These are phyloP conservation scores for Lentinula guzmanii DNA, from an alignment of 768 basidiomycete species.

Conservation along the genomic window DNA sequence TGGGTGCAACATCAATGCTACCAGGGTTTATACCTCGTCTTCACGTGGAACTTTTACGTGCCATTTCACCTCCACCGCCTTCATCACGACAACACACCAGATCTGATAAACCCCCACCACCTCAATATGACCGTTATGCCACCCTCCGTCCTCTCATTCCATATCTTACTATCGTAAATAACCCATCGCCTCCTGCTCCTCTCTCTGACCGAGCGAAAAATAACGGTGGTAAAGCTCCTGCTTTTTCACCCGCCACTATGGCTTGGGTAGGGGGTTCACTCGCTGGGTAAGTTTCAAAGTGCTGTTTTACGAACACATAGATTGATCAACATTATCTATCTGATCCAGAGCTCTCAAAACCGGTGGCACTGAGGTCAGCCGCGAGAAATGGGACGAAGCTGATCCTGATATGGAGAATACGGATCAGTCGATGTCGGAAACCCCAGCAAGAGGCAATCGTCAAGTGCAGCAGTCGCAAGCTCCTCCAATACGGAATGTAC, in stretches of 20 bases:
- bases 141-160: conserved; percentile 63
- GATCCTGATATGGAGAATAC: conserved; percentile 34
- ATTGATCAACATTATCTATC: conserved; percentile 4
- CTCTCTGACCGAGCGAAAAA: conserved; percentile 44
- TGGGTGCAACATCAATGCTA: conserved; percentile 87
- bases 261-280: conserved; percentile 93
- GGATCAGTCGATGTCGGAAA: conserved; percentile 12
- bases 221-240: conserved; percentile 81
- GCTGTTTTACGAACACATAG: not conserved
- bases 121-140: conserved; percentile 70
- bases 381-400: conserved; percentile 85
- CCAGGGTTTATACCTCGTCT: conserved; percentile 91
- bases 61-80: conserved; percentile 37
- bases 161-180: conserved; percentile 80
- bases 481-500: conserved; percentile 32
- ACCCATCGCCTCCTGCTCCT: conserved; percentile 56
- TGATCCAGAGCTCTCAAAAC: conserved; percentile 73
- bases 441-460: not conserved
- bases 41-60: conserved; percentile 68
- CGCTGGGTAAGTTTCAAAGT: conserved; percentile 63
- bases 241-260: conserved; percentile 75
- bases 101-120: conserved; percentile 32
- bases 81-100: conserved; percentile 28
- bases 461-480: conserved; percentile 9
- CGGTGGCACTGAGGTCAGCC: conserved; percentile 72